Percentiles rank a stretch among this genome's conserved stretches.
Conservation (phyloP, 805 yeast species). For the Candida ortonii region DNA sequence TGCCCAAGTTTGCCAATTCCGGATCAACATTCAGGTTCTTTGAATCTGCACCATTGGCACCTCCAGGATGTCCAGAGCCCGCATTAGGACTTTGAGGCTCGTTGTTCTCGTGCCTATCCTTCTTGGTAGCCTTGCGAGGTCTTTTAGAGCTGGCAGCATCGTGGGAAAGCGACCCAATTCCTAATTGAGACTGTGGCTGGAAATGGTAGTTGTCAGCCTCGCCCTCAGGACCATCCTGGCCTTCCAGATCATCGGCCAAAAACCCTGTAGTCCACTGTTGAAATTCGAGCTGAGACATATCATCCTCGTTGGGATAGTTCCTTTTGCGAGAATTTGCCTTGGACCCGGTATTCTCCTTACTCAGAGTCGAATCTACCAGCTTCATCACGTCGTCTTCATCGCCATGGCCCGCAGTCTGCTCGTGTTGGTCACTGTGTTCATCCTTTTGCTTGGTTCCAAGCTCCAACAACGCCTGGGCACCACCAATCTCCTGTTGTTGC, state of each 20-base stretch:
- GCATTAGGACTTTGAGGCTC: no score
- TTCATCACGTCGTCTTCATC: constrained; percentile 80
- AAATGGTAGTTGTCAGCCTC: constrained; percentile 14
- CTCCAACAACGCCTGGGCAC: constrained; percentile 30
- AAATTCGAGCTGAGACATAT: constrained; percentile 45
- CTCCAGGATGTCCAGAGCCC: constrained; percentile 1
- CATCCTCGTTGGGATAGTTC: constrained; percentile 38
- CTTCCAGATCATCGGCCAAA: constrained; percentile 41
- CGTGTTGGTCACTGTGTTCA: constrained; percentile 11
- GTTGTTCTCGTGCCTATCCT: no score
- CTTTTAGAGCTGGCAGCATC: constrained; percentile 8
- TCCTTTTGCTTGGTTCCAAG: constrained; percentile 23
- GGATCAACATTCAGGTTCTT: constrained; percentile 50
- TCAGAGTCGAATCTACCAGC: constrained; percentile 64
- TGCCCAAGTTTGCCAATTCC: constrained; percentile 49
- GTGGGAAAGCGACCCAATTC: constrained; percentile 15
- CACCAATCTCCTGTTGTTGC: constrained; percentile 24
- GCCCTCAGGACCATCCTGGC: constrained; percentile 17
- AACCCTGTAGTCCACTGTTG: constrained; percentile 54
- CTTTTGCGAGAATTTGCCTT: constrained; percentile 26
- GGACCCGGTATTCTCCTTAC: constrained; percentile 29
- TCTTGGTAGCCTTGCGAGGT: constrained; percentile 10
- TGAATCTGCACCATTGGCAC: constrained; percentile 1
- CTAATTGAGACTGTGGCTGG: constrained; percentile 12
- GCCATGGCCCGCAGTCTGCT: constrained; percentile 34